phyloP scores from a whole-genome alignment of 2,329 filamentous ascomycete species.

The Pseudocercospora crystallina region DNA sequence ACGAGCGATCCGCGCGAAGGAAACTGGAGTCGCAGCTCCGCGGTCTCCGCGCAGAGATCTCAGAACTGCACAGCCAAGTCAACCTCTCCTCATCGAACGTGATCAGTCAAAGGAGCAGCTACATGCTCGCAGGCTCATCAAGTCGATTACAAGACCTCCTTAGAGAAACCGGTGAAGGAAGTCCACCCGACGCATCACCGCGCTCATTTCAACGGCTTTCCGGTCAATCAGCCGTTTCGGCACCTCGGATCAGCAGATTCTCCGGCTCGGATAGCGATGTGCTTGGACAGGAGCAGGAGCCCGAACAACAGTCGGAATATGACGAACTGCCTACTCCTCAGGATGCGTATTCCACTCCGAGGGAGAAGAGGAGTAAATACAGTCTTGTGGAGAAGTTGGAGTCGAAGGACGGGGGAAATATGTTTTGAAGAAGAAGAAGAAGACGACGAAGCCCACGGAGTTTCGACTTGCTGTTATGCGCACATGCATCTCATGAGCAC shows the following conservation, averaged over 20 bases:
- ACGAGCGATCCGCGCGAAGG: conserved; percentile 38
- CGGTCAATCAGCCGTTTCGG: conserved; percentile 5
- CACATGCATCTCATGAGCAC: too few relatives aligned
- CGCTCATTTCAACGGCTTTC: conserved; percentile 18
- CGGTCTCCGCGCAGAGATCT: conserved; percentile 30
- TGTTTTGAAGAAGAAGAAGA: conserved; percentile 23
- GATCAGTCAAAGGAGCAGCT: conserved; percentile 29
- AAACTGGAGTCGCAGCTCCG: conserved; percentile 35
- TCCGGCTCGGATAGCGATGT: conserved; percentile 29
- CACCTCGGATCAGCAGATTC: conserved; percentile 24
- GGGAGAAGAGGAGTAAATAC: conserved; percentile 28
- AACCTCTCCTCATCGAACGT: conserved; percentile 15
- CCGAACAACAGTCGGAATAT: conserved; percentile 10
- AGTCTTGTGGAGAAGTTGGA: conserved; percentile 16
- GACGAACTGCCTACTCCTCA: conserved; percentile 26
- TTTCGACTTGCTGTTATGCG: too few relatives aligned
- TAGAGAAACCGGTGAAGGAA: conserved; percentile 27
- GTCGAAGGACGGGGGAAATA: conserved; percentile 17
- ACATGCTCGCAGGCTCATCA: conserved; percentile 26
- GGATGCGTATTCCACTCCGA: conserved; percentile 30
- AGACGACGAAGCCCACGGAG: too few relatives aligned
- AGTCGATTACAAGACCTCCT: conserved; percentile 28
- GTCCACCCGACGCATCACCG: conserved; percentile 11
- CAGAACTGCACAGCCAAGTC: conserved; percentile 34
- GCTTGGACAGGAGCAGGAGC: conserved; percentile 5